These are phyloP conservation scores for Excoecaria cochinchinensis DNA, from an alignment of 345 rosid species.

Conservation along the genomic window DNA sequence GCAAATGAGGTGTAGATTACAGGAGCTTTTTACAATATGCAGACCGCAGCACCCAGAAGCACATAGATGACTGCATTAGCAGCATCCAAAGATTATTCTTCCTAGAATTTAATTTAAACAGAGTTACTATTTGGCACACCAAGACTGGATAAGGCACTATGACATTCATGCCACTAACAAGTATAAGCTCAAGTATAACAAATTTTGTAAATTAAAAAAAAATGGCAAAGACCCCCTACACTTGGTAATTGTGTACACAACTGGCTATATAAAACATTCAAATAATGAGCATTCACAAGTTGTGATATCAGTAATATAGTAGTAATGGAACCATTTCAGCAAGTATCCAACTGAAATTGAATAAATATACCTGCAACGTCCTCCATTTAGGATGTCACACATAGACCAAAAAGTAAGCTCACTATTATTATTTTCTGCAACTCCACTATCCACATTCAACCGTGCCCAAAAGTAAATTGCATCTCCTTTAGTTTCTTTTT, in stretches of 20 bases:
- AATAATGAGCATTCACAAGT: neutral
- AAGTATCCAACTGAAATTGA: neutral
- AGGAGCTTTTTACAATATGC: too few relatives aligned
- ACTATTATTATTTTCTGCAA: conserved; percentile 12
- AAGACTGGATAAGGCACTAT: neutral
- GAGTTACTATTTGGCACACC: too few relatives aligned
- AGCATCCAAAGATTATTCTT: too few relatives aligned
- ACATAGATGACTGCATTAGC: too few relatives aligned
- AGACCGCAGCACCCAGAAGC: too few relatives aligned
- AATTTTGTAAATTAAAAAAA: neutral
- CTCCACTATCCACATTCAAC: conserved; percentile 24
- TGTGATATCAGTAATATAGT: neutral
- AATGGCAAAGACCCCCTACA: too few relatives aligned
- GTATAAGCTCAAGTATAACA: neutral
- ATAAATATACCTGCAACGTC: conserved; percentile 32
- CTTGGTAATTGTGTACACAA: too few relatives aligned
- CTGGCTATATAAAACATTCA: neutral
- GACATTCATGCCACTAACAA: neutral
- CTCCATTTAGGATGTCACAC: conserved; percentile 36
- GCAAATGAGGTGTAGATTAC: too few relatives aligned
- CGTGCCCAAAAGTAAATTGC: conserved; percentile 35
- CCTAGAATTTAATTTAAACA: too few relatives aligned
- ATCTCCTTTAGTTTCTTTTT: conserved; percentile 26
- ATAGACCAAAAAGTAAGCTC: conserved; percentile 34
- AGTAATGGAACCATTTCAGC: neutral